Conservation (phyloP, 1,284 basidiomycete genomes). For the Tilletia setariae region DNA sequence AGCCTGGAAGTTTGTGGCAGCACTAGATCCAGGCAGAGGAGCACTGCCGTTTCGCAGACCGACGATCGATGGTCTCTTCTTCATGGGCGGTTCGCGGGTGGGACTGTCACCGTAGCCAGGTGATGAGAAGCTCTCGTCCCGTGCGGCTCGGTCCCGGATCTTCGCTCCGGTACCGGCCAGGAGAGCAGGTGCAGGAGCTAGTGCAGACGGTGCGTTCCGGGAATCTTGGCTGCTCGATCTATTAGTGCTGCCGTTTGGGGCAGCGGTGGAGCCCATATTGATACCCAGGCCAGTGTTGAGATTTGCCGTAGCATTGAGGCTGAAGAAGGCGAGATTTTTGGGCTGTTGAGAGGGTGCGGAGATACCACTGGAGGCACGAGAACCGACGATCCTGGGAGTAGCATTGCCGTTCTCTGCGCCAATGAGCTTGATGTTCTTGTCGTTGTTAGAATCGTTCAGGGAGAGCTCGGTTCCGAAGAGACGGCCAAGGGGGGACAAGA, state of each 20-base stretch:
- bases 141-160: conserved; percentile 1
- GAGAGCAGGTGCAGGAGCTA: background rate
- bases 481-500: conserved; percentile 22
- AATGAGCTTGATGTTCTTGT: conserved; percentile 21
- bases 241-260: too few relatives aligned
- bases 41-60: background rate
- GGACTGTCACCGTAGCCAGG: conserved; percentile 26
- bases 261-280: background rate
- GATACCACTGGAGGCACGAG: background rate
- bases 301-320: too few relatives aligned
- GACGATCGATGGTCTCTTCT: conserved; percentile 28
- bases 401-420: conserved; percentile 18
- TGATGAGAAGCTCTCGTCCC: background rate
- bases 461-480: conserved; percentile 46
- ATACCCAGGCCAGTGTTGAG: conserved; percentile 5
- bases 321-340: too few relatives aligned
- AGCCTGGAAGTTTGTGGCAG: background rate
- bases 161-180: background rate
- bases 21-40: background rate
- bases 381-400: background rate
- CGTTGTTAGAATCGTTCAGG: conserved; percentile 30
- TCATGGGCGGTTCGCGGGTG: conserved; percentile 41
- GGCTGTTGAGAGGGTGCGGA: too few relatives aligned
- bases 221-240: background rate
- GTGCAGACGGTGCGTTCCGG: background rate